Conservation (phyloP, 1,139 yeast genomes). For the Yamadazyma blattariae region DNA sequence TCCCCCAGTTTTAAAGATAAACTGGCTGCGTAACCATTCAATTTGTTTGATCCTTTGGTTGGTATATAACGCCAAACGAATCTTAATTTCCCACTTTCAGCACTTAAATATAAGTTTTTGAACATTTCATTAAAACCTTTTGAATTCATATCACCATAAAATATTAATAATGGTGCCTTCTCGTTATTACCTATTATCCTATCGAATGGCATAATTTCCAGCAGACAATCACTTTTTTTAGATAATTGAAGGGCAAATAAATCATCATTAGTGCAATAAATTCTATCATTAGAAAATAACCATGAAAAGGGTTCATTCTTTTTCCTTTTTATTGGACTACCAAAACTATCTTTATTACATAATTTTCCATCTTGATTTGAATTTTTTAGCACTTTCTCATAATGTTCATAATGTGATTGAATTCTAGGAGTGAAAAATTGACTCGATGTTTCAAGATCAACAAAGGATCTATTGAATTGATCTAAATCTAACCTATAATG, state of each 20-base stretch:
- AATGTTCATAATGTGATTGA: constrained; percentile 60
- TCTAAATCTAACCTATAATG: constrained; percentile 24
- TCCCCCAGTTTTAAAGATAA: constrained; percentile 26
- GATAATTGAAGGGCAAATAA: constrained; percentile 64
- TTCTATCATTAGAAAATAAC: constrained; percentile 48
- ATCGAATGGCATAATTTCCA: constrained; percentile 46
- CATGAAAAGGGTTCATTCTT: constrained; percentile 41
- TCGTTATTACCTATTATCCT: constrained; percentile 50
- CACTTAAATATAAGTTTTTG: constrained; percentile 55
- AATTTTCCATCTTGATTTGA: constrained; percentile 14
- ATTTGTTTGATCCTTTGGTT: constrained; percentile 21
- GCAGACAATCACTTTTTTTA: constrained; percentile 14
- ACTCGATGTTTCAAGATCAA: constrained; percentile 52
- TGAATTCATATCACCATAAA: constrained; percentile 54
- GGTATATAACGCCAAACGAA: constrained; percentile 73
- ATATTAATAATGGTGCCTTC: constrained; percentile 37
- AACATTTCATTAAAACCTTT: constrained; percentile 55
- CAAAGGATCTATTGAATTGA: constrained; percentile 23
- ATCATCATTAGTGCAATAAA: constrained; percentile 65
- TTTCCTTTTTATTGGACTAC: constrained; percentile 21
- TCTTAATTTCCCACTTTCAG: constrained; percentile 62
- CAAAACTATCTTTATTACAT: constrained; percentile 38
- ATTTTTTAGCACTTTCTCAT: constrained; percentile 21
- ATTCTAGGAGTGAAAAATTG: constrained; percentile 60
- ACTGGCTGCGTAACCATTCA: constrained; percentile 69